Evolutionary conservation across 176 grass and related monocot genomes (phyloP).

Genomic region (Pontederia crassipes): DNA sequence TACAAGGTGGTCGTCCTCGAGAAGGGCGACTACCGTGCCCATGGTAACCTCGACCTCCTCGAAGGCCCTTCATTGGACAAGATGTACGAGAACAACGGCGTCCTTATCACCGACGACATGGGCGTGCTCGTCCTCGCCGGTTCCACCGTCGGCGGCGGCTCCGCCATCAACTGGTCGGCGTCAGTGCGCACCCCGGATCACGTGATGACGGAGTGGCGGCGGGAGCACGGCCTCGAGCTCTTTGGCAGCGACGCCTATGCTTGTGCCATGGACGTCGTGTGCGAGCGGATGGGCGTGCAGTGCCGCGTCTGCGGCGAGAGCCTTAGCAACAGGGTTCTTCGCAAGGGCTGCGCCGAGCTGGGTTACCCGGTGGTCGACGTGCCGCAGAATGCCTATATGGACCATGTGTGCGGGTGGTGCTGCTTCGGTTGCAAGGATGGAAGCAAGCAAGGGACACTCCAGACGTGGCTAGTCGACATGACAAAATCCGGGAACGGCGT

Average conservation of each 20-base stretch:
- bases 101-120: conserved; percentile 9
- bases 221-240: conserved; percentile 6
- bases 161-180: conserved; percentile 22
- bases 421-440: conserved; percentile 20
- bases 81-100: conserved; percentile 16
- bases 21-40: background rate
- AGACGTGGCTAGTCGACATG: conserved; percentile 23
- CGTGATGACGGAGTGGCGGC: conserved; percentile 19
- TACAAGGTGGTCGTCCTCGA: conserved; percentile 19
- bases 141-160: conserved; percentile 20
- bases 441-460: conserved; percentile 6
- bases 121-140: conserved; percentile 10
- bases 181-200: conserved; percentile 19
- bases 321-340: conserved; percentile 4
- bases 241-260: conserved; percentile 20
- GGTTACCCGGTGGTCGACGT: background rate
- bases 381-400: conserved; percentile 12
- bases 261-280: conserved; percentile 9
- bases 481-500: conserved; percentile 15
- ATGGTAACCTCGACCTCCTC: conserved; percentile 8
- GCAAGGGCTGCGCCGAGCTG: conserved; percentile 6
- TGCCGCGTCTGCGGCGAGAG: background rate
- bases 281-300: conserved; percentile 21
- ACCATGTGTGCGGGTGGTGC: conserved; percentile 25
- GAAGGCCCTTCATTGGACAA: background rate